Conservation (phyloP, 1,284 basidiomycete genomes). For the Amylostereum areolatum region DNA sequence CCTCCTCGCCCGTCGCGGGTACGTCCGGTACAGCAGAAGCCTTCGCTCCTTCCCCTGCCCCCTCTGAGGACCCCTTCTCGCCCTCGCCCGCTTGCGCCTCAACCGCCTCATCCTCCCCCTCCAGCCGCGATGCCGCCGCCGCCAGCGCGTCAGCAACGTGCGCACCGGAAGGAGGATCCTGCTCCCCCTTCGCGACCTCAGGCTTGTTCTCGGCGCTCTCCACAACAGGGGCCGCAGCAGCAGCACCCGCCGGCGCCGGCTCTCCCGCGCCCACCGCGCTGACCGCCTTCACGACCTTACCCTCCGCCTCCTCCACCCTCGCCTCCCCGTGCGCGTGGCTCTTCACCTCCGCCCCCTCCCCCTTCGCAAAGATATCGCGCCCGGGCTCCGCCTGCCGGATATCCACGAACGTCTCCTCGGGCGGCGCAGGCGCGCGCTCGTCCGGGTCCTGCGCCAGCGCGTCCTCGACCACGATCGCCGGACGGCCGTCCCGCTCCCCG, state of each 20-base stretch:
- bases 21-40: not conserved
- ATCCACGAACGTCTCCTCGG: conserved; percentile 33
- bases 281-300: not conserved
- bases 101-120: not conserved
- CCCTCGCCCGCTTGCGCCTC: not conserved
- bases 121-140: not conserved
- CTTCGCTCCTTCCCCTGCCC: not conserved
- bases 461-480: conserved; percentile 39
- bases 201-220: no score
- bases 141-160: no score
- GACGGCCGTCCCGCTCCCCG: conserved; percentile 40
- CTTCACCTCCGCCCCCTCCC: no score
- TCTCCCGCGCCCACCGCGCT: conserved; percentile 6
- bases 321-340: no score
- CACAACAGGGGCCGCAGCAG: no score
- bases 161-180: no score
- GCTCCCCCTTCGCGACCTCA: no score
- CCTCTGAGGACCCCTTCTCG: not conserved
- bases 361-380: conserved; percentile 53
- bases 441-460: conserved; percentile 15
- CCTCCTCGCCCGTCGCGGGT: not conserved
- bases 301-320: conserved; percentile 4
- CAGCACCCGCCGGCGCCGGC: not conserved
- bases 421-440: conserved; percentile 3
- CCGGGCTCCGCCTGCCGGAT: conserved; percentile 60